Percentiles rank a stretch among this genome's conserved stretches.
These are phyloP conservation scores for Spencermartinsiella europaea DNA, from an alignment of 805 yeast species.

Conservation along the genomic window DNA sequence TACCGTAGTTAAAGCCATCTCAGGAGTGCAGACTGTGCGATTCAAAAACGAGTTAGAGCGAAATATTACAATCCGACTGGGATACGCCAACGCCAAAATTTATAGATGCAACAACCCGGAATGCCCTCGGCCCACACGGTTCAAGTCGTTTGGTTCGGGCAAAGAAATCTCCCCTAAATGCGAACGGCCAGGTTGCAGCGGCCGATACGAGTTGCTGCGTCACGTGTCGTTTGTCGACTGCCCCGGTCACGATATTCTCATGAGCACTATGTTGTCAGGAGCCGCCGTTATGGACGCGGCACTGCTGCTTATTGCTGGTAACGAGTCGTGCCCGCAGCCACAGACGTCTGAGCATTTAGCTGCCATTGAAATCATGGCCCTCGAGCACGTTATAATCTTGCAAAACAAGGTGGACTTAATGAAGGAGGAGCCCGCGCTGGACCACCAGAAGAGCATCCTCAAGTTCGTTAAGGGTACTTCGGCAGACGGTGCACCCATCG, in stretches of 20 bases:
- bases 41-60: constrained; percentile 99
- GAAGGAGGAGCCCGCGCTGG: constrained; percentile 95
- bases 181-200: constrained; percentile 80
- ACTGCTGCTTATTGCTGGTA: constrained; percentile 89
- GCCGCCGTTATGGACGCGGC: constrained; percentile 99
- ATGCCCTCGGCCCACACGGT: constrained; percentile 93
- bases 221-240: constrained; percentile 99
- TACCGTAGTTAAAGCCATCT: constrained; percentile 90
- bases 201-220: constrained; percentile 84
- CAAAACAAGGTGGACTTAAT: constrained; percentile 98
- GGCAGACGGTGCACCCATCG: constrained; percentile 98
- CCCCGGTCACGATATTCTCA: constrained; percentile 99
- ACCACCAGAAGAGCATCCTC: constrained; percentile 88
- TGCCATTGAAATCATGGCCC: constrained; percentile 98
- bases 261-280: constrained; percentile 99
- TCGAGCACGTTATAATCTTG: constrained; percentile 90
- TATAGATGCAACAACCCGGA: constrained; percentile 82
- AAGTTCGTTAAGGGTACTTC: constrained; percentile 95
- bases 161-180: constrained; percentile 93
- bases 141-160: constrained; percentile 89
- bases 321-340: constrained; percentile 99
- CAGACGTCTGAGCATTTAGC: constrained; percentile 99
- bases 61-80: constrained; percentile 96
- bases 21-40: constrained; percentile 98
- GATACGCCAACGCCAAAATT: constrained; percentile 98